A percentile compares a stretch with the other conserved stretches of the same genome.
Evolutionary conservation across 768 basidiomycete genomes (phyloP).

Genomic region (Agaricus bisporus): DNA sequence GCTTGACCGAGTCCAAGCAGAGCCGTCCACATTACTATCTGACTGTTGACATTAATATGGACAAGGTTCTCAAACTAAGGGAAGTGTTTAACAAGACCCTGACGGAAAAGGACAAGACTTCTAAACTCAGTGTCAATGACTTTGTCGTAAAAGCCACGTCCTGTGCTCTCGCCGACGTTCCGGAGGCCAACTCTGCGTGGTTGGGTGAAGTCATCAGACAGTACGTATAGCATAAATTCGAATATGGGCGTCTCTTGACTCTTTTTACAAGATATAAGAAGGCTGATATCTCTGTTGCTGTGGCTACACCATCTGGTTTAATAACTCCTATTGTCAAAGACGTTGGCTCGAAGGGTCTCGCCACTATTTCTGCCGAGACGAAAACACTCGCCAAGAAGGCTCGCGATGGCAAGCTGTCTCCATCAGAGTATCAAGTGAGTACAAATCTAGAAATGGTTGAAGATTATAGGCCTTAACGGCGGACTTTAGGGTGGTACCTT

Average conservation of each 20-base stretch:
- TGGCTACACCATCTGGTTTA: constrained; percentile 91
- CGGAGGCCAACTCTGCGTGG: constrained; percentile 98
- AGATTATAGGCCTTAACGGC: too few species aligned
- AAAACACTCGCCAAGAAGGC: constrained; percentile 94
- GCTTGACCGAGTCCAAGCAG: constrained; percentile 90
- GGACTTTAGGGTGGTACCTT: constrained; percentile 82
- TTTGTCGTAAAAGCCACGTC: constrained; percentile 95
- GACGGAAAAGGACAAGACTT: constrained; percentile 79
- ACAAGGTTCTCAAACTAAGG: constrained; percentile 88
- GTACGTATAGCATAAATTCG: constrained; percentile 42
- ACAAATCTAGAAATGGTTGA: not conserved
- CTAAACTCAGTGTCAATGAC: constrained; percentile 96
- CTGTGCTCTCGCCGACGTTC: constrained; percentile 89
- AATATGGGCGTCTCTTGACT: not conserved
- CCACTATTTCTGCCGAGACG: constrained; percentile 86
- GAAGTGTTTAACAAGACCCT: constrained; percentile 93
- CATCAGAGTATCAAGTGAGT: constrained; percentile 89
- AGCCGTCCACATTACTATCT: constrained; percentile 97
- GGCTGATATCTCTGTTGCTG: constrained; percentile 95
- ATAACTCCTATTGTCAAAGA: constrained; percentile 98
- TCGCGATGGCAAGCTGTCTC: constrained; percentile 92
- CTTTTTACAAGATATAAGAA: constrained; percentile 71
- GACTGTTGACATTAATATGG: constrained; percentile 94
- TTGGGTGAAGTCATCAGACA: constrained; percentile 91
- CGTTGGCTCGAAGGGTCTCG: constrained; percentile 87